A percentile compares a stretch with the other conserved stretches of the same genome.
phyloP scores from a whole-genome alignment of 176 grass and related monocot species.

The Hordeum vulgare region MorexV3_pseudomolecules_assembly NC_058518.1:485956289-485956788 shows the following conservation, averaged over 20 bases:
- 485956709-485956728: too few species aligned
- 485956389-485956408: constrained; percentile 95
- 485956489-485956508: background rate
- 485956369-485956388: constrained; percentile 88
- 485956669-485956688: too few species aligned
- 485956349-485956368: constrained; percentile 76
- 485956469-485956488: background rate
- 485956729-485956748: too few species aligned
- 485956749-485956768: too few species aligned
- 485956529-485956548: constrained; percentile 14
- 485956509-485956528: background rate
- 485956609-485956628: background rate
- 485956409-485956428: constrained; percentile 74
- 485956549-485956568: background rate
- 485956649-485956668: too few species aligned
- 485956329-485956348: constrained; percentile 96
- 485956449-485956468: background rate
- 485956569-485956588: background rate
- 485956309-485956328: constrained; percentile 98
- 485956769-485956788: too few species aligned
- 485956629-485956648: background rate
- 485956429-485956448: background rate
- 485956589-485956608: background rate
- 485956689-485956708: too few species aligned
- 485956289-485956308: constrained; percentile 95